These are phyloP conservation scores for Francoa sonchifolia DNA, from an alignment of 441 rosid genomes.

Conservation along the genomic window DNA sequence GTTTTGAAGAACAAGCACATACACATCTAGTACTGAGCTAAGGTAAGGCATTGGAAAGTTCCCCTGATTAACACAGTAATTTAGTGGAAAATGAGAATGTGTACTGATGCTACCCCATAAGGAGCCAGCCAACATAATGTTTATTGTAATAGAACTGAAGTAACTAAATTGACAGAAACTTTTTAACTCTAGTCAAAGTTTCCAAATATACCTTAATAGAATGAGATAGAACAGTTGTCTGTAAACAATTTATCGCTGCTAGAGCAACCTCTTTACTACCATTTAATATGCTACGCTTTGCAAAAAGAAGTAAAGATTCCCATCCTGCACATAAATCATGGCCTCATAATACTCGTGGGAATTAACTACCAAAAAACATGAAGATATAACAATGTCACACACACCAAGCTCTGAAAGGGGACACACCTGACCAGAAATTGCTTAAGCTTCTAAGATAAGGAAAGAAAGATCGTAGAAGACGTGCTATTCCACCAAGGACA, in stretches of 20 bases:
- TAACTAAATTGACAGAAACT: too few relatives aligned
- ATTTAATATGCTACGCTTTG: conserved; percentile 64
- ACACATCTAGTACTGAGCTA: conserved; percentile 63
- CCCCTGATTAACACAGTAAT: conserved; percentile 38
- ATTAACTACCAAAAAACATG: not conserved
- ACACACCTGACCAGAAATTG: conserved; percentile 87
- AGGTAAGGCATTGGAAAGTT: conserved; percentile 78
- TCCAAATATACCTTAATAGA: conserved; percentile 80
- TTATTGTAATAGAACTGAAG: not conserved
- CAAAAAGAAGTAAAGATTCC: conserved; percentile 77
- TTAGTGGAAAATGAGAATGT: too few relatives aligned
- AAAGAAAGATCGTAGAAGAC: conserved; percentile 84
- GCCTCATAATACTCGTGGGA: conserved; percentile 2
- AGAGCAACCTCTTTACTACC: conserved; percentile 95
- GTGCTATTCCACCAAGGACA: conserved; percentile 93
- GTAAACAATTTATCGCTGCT: conserved; percentile 86
- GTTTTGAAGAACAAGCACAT: conserved; percentile 68
- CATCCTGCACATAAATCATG: conserved; percentile 48
- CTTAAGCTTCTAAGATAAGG: conserved; percentile 69
- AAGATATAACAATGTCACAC: not conserved
- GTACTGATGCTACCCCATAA: too few relatives aligned
- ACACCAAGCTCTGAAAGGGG: conserved; percentile 5
- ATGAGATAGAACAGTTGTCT: conserved; percentile 73
- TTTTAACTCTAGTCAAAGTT: too few relatives aligned
- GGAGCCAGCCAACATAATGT: not conserved